phyloP scores from a whole-genome alignment of 768 basidiomycete species.

The Mycena haematopus region DNA sequence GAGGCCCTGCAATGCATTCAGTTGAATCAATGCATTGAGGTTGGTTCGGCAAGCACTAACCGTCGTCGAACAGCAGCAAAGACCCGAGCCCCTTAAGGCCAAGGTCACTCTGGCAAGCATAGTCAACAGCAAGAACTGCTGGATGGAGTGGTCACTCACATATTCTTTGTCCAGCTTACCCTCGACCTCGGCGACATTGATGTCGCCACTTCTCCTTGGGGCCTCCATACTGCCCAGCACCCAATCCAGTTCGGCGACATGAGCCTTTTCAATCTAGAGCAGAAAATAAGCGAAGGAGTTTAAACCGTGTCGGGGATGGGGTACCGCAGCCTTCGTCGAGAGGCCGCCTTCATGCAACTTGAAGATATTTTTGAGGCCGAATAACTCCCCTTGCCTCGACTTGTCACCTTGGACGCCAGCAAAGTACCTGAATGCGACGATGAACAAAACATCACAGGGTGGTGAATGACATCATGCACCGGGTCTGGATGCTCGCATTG shows the following conservation, averaged over 20 bases:
- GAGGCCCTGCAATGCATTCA: constrained; percentile 40
- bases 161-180: constrained; percentile 52
- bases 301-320: constrained; percentile 29
- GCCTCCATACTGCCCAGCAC: constrained; percentile 71
- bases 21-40: neutral
- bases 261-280: constrained; percentile 77
- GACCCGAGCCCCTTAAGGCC: constrained; percentile 66
- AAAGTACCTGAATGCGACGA: constrained; percentile 62
- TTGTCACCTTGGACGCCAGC: constrained; percentile 84
- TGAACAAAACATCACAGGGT: neutral
- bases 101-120: constrained; percentile 51
- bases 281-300: neutral
- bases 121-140: neutral
- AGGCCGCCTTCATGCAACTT: constrained; percentile 71
- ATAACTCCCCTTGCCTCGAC: constrained; percentile 78
- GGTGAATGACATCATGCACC: constrained; percentile 45
- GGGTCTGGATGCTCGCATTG: constrained; percentile 81
- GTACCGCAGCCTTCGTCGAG: constrained; percentile 76
- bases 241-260: constrained; percentile 80
- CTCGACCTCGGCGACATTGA: constrained; percentile 51
- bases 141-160: constrained; percentile 30
- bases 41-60: constrained; percentile 40
- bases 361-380: constrained; percentile 88
- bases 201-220: constrained; percentile 41
- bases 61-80: constrained; percentile 75